Evolutionary conservation across 1,139 yeast genomes (phyloP).

Genomic region (Torulaspora pretoriensis): DNA sequence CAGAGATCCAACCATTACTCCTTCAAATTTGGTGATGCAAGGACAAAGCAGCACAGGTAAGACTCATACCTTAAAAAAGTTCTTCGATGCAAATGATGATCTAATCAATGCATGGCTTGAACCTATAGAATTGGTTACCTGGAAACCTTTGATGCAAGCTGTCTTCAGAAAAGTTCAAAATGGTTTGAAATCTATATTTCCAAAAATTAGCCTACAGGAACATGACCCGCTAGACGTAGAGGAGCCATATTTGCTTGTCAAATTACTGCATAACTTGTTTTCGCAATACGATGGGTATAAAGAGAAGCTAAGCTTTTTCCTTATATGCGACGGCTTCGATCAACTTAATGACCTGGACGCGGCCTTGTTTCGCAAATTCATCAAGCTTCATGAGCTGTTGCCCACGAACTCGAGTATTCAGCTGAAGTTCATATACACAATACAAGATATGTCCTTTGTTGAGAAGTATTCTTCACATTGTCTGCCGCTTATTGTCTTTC

Average conservation of each 20-base stretch:
- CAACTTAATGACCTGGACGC: constrained; percentile 33
- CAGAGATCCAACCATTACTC: constrained; percentile 22
- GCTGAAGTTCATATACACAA: constrained; percentile 27
- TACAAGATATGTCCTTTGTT: constrained; percentile 27
- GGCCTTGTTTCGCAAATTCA: constrained; percentile 28
- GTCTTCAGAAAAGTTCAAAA: constrained; percentile 27
- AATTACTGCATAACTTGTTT: constrained; percentile 23
- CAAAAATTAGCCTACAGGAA: constrained; percentile 15
- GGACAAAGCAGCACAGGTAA: constrained; percentile 34
- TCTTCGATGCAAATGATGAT: constrained; percentile 19
- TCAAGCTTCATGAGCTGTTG: constrained; percentile 30
- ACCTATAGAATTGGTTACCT: constrained; percentile 32
- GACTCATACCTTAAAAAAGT: constrained; percentile 22
- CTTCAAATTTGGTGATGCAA: constrained; percentile 29
- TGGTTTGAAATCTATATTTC: constrained; percentile 18
- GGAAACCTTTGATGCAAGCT: constrained; percentile 35
- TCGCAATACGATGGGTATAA: constrained; percentile 15
- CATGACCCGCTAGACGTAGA: constrained; percentile 34
- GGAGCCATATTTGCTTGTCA: constrained; percentile 29
- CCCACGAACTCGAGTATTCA: constrained; percentile 20
- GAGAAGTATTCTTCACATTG: constrained; percentile 28
- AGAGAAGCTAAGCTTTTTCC: constrained; percentile 17
- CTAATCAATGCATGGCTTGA: constrained; percentile 24
- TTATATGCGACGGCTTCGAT: constrained; percentile 34
- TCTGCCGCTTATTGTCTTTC: constrained; percentile 33